Conservation (phyloP, 371 early-diverging fungal genomes). For the Rhizopus stolonifer region DNA sequence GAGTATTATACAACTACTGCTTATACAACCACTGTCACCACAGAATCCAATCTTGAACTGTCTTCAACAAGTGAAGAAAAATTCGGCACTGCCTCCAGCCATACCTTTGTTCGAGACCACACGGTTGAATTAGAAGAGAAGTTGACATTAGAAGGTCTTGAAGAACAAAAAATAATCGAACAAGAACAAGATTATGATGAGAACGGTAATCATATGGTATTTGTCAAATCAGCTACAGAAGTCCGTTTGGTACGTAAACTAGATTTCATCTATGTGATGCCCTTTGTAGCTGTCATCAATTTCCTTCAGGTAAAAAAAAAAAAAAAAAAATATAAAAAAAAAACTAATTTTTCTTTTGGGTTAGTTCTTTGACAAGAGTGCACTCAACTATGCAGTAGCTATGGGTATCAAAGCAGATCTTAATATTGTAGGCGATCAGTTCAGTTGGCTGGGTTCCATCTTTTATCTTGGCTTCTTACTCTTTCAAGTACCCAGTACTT, state of each 20-base stretch:
- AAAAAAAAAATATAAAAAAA: too few species aligned
- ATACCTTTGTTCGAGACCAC: too few species aligned
- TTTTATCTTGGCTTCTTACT: slow-evolving; percentile 19
- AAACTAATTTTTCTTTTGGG: not conserved
- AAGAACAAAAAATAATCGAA: too few species aligned
- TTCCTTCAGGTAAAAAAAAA: slow-evolving; percentile 30
- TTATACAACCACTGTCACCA: too few species aligned
- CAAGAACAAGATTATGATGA: slow-evolving; percentile 23
- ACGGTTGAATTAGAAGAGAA: too few species aligned
- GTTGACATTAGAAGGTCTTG: too few species aligned
- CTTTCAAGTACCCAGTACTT: slow-evolving; percentile 14
- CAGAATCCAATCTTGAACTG: too few species aligned
- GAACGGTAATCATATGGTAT: slow-evolving; percentile 24
- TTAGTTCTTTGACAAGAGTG: slow-evolving; percentile 45
- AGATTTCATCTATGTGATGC: slow-evolving; percentile 26
- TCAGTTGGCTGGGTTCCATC: slow-evolving; percentile 31
- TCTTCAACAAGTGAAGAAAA: too few species aligned
- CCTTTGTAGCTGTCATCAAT: slow-evolving; percentile 19
- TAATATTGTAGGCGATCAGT: slow-evolving; percentile 25
- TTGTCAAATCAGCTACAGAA: slow-evolving; percentile 19
- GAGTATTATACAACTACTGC: too few species aligned
- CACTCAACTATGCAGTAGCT: slow-evolving; percentile 36
- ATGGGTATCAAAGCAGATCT: slow-evolving; percentile 33
- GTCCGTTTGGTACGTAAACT: slow-evolving; percentile 12
- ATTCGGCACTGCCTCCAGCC: too few species aligned